Conservation (phyloP, 192 early-diverging fungal genomes). For the Bifiguratus adelaidae region DNA sequence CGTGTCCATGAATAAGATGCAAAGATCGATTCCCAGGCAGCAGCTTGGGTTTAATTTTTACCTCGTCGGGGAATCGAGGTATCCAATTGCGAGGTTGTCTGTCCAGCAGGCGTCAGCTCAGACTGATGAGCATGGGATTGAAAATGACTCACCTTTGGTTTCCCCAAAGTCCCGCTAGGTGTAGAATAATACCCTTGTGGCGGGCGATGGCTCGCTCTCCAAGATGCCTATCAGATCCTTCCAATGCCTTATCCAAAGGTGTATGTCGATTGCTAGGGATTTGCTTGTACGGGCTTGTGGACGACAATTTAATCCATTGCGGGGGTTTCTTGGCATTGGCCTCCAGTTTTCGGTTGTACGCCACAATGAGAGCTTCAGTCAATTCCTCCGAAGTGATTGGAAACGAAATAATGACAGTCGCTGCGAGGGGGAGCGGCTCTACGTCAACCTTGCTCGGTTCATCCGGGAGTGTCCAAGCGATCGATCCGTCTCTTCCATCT, state of each 20-base stretch:
- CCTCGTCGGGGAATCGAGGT: conserved; percentile 27
- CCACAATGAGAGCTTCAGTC: conserved; percentile 11
- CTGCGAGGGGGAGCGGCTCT: conserved; percentile 24
- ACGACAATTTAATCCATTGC: conserved; percentile 19
- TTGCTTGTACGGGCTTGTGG: conserved; percentile 16
- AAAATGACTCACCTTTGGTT: conserved; percentile 11
- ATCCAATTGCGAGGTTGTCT: conserved; percentile 46
- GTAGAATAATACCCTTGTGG: conserved; percentile 27
- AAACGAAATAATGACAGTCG: conserved; percentile 47
- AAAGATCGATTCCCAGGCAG: conserved; percentile 25
- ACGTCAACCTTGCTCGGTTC: conserved; percentile 22
- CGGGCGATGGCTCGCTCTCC: conserved; percentile 26
- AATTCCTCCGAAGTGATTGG: conserved; percentile 25
- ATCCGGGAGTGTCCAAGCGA: conserved; percentile 26
- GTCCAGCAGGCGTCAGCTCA: no score
- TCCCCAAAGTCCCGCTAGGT: conserved; percentile 50
- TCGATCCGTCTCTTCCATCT: conserved; percentile 37
- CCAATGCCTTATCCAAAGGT: conserved; percentile 13
- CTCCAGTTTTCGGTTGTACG: no score
- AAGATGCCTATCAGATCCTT: conserved; percentile 13
- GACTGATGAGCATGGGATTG: no score
- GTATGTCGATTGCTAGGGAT: conserved; percentile 21
- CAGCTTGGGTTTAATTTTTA: conserved; percentile 11
- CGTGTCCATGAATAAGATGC: conserved; percentile 47
- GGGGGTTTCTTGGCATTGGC: not conserved